These are phyloP conservation scores for Phytophthora sojae DNA, from an alignment of 352 stramenopile genomes.

Conservation along the genomic window DNA sequence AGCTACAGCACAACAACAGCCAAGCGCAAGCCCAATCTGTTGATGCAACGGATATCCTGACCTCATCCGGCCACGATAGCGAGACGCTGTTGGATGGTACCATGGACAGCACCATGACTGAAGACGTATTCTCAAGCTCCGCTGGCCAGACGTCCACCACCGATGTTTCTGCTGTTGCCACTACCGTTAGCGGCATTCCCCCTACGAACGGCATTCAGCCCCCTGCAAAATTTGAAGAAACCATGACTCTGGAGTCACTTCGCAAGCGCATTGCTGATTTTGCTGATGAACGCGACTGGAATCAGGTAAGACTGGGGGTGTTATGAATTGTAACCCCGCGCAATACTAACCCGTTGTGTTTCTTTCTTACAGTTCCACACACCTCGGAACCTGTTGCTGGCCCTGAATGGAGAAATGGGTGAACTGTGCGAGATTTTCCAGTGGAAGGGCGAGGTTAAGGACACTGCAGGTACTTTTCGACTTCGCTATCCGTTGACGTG, in stretches of 20 bases:
- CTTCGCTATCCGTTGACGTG: not conserved
- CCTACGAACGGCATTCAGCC: constrained; percentile 11
- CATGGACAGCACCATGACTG: constrained; percentile 62
- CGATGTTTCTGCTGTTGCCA: constrained; percentile 31
- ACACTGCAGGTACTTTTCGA: constrained; percentile 52
- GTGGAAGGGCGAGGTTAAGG: constrained; percentile 92
- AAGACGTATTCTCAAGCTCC: constrained; percentile 46
- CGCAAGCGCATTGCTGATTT: constrained; percentile 63
- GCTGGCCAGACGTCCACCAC: constrained; percentile 34
- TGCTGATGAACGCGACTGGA: constrained; percentile 70
- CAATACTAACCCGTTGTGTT: constrained; percentile 6
- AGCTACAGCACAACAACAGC: constrained; percentile 24
- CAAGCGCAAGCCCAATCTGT: constrained; percentile 39
- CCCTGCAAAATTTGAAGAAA: constrained; percentile 55
- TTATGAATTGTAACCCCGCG: not conserved
- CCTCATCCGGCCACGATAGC: constrained; percentile 53
- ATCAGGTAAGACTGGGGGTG: constrained; percentile 63
- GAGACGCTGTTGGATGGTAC: constrained; percentile 57
- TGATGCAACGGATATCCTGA: constrained; percentile 53
- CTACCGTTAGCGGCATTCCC: constrained; percentile 17
- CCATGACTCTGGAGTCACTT: constrained; percentile 67
- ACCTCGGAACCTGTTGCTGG: constrained; percentile 94
- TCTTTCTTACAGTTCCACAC: constrained; percentile 67
- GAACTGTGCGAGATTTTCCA: constrained; percentile 96
- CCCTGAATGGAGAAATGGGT: constrained; percentile 94